These are phyloP conservation scores for Apiospora marii DNA, from an alignment of 2,329 filamentous ascomycete genomes.

Conservation along the genomic window DNA sequence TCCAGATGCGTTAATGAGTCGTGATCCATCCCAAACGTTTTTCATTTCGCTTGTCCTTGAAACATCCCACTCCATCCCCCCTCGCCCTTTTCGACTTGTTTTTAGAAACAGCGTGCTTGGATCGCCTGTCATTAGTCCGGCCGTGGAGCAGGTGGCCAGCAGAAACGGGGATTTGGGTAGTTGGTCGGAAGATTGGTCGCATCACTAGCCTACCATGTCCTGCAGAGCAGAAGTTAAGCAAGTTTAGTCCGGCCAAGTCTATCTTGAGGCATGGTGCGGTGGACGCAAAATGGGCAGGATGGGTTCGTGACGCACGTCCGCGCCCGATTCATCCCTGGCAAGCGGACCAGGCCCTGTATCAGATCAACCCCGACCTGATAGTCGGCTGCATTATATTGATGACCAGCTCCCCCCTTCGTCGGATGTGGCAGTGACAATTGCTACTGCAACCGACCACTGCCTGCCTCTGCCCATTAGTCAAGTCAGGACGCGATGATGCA, in stretches of 20 bases:
- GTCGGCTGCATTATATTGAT: conserved; percentile 33
- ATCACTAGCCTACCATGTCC: conserved; percentile 13
- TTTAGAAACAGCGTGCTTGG: conserved; percentile 30
- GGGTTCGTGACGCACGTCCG: conserved; percentile 40
- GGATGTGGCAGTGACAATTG: conserved; percentile 32
- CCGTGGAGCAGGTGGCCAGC: conserved; percentile 28
- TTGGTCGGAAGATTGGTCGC: conserved; percentile 11
- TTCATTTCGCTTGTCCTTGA: conserved; percentile 19
- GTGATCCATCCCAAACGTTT: background rate
- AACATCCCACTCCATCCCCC: background rate
- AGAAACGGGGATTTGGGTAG: conserved; percentile 21
- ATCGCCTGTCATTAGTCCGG: conserved; percentile 24
- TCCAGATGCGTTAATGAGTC: background rate
- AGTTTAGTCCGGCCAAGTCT: conserved; percentile 37
- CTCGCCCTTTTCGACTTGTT: conserved; percentile 27
- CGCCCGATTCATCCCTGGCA: conserved; percentile 36
- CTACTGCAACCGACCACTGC: conserved; percentile 38
- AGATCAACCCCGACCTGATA: conserved; percentile 39
- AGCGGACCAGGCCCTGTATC: conserved; percentile 39
- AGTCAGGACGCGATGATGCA: conserved; percentile 38
- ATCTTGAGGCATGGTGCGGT: conserved; percentile 25
- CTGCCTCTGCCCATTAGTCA: conserved; percentile 22
- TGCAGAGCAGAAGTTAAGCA: conserved; percentile 30
- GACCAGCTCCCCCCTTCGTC: conserved; percentile 30
- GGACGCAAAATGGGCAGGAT: conserved; percentile 26